phyloP scores from a whole-genome alignment of 2,329 filamentous ascomycete genomes.

The Alternaria viburni region DNA sequence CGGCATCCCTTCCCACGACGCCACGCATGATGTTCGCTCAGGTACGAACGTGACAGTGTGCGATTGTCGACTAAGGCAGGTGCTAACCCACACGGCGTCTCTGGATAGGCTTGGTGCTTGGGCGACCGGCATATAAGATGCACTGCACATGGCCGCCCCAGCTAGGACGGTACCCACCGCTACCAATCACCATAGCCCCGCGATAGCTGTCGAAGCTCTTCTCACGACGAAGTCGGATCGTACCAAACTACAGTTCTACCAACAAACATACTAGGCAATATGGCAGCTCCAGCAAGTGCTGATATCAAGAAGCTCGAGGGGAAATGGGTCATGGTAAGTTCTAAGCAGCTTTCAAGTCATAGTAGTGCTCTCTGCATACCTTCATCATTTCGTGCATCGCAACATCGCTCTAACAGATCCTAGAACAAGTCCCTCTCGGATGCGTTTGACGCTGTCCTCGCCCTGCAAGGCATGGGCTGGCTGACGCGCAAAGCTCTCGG shows the following conservation, averaged over 20 bases:
- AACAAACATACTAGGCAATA: constrained; percentile 18
- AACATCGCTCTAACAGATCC: neutral
- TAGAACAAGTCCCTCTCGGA: constrained; percentile 80
- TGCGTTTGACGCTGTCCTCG: constrained; percentile 70
- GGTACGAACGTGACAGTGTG: constrained; percentile 15
- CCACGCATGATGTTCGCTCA: constrained; percentile 7
- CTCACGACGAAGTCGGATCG: neutral
- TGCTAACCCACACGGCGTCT: constrained; percentile 15
- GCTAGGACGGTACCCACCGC: neutral
- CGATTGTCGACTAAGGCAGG: constrained; percentile 21
- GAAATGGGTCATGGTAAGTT: constrained; percentile 47
- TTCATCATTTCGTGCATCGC: neutral
- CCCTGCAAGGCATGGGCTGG: constrained; percentile 65
- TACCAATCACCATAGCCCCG: constrained; percentile 4
- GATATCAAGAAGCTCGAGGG: constrained; percentile 47
- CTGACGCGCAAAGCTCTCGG: constrained; percentile 74
- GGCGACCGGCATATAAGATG: constrained; percentile 20
- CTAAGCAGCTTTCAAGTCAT: neutral
- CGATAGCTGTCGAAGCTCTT: constrained; percentile 3
- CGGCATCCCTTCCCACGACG: constrained; percentile 16
- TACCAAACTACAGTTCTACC: neutral
- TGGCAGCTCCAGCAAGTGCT: constrained; percentile 46
- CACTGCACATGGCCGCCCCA: neutral
- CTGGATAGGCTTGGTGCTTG: constrained; percentile 13
- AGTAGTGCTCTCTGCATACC: neutral